phyloP scores from a whole-genome alignment of 2,329 filamentous ascomycete species.

The Orbilia brochopaga region DNA sequence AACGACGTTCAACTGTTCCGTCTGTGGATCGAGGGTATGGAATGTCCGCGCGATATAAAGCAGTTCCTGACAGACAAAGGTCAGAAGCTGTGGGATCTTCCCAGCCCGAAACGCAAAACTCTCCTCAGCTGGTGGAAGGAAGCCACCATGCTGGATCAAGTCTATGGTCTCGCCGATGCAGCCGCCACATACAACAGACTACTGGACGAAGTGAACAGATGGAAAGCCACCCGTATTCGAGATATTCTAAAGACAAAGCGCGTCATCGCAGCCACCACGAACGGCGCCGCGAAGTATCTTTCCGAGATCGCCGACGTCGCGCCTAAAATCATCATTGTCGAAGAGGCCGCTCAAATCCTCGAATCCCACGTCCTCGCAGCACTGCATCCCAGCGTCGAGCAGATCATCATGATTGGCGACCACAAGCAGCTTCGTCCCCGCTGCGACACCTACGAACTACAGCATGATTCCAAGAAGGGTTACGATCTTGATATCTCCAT shows the following conservation, averaged over 20 bases:
- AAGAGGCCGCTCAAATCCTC: conserved; percentile 76
- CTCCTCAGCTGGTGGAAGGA: conserved; percentile 60
- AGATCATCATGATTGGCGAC: conserved; percentile 74
- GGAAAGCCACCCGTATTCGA: conserved; percentile 59
- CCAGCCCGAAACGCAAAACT: conserved; percentile 57
- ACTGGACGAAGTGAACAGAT: conserved; percentile 60
- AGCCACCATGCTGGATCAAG: conserved; percentile 63
- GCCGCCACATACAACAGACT: conserved; percentile 61
- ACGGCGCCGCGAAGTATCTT: conserved; percentile 69
- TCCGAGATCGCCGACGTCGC: conserved; percentile 63
- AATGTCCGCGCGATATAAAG: conserved; percentile 60
- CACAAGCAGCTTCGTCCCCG: conserved; percentile 76
- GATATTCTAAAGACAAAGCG: conserved; percentile 62
- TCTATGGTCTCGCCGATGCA: conserved; percentile 58
- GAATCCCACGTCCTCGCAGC: conserved; percentile 72
- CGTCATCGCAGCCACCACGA: conserved; percentile 76
- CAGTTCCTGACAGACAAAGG: conserved; percentile 45
- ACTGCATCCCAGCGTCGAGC: conserved; percentile 64
- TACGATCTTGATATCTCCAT: conserved; percentile 72
- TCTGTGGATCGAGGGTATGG: conserved; percentile 62
- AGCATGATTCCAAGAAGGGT: conserved; percentile 69
- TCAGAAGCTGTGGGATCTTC: conserved; percentile 64
- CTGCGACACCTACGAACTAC: conserved; percentile 67
- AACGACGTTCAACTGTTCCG: conserved; percentile 58
- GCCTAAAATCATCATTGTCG: conserved; percentile 69